A percentile compares a stretch with the other conserved stretches of the same genome.
Evolutionary conservation across 805 yeast genomes (phyloP).

Genomic region (Yarrowia sp.): DNA sequence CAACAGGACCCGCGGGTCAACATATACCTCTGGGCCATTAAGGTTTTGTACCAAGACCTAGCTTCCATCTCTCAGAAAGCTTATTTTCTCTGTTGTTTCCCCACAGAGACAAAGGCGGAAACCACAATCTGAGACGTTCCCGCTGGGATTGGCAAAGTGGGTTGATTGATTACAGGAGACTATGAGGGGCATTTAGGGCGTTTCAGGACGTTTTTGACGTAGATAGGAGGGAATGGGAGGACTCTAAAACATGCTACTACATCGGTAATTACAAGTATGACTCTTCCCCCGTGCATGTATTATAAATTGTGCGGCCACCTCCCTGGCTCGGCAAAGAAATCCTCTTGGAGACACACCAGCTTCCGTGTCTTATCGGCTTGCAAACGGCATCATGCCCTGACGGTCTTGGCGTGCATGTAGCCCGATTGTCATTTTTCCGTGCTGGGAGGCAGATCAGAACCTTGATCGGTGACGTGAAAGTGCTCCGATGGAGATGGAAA

Average conservation of each 20-base stretch:
- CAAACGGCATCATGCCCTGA: slow-evolving; percentile 19
- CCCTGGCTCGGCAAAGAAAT: neutral
- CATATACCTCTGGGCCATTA: neutral
- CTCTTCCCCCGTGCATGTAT: neutral
- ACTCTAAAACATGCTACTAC: too few species aligned
- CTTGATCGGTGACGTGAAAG: neutral
- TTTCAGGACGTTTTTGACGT: too few species aligned
- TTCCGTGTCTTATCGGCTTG: neutral
- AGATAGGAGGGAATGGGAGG: too few species aligned
- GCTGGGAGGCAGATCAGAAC: neutral
- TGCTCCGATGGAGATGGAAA: neutral
- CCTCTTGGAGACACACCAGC: neutral
- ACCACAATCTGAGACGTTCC: neutral
- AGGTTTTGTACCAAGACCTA: neutral
- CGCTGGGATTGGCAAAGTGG: too few species aligned
- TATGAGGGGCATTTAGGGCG: too few species aligned
- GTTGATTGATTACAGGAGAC: too few species aligned
- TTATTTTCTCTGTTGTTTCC: neutral
- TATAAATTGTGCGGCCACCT: neutral
- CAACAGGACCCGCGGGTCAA: neutral
- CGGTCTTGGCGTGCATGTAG: neutral
- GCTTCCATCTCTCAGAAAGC: slow-evolving; percentile 1
- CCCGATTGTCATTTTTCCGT: neutral
- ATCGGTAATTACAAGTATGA: neutral
- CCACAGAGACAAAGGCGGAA: neutral